Evolutionary conservation across 306 rosid genomes (phyloP).

Genomic region (Vigna nakashimae): DNA sequence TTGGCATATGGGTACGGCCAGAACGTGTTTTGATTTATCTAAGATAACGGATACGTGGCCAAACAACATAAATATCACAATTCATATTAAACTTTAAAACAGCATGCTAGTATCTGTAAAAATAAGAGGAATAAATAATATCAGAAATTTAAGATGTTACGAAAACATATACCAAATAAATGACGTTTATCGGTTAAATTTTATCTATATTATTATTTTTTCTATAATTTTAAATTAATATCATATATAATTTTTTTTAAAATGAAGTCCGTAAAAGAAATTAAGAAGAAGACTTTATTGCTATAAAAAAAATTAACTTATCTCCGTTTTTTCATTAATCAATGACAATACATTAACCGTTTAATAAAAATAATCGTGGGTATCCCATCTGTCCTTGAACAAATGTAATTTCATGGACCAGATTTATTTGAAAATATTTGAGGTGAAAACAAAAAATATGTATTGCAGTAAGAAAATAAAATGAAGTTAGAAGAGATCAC

Average conservation of each 20-base stretch:
- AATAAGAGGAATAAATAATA: not conserved
- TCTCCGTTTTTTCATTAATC: no score
- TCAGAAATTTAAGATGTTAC: not conserved
- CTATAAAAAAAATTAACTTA: no score
- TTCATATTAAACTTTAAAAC: not conserved
- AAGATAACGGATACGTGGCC: not conserved
- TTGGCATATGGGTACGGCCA: not conserved
- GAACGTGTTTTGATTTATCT: not conserved
- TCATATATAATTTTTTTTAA: not conserved
- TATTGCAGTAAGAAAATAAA: no score
- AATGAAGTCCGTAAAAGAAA: no score
- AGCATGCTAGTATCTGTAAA: not conserved
- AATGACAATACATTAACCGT: no score
- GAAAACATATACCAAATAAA: not conserved
- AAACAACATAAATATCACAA: not conserved
- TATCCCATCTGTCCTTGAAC: no score
- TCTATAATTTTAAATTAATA: not conserved
- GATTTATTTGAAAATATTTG: no score
- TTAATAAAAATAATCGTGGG: no score
- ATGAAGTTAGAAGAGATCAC: no score
- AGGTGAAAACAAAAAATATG: no score
- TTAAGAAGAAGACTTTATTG: no score
- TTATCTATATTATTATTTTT: not conserved
- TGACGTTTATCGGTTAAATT: not conserved
- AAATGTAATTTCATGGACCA: no score